phyloP scores from a whole-genome alignment of 495 filamentous ascomycete genomes.

The Elaphomyces granulatus region DNA sequence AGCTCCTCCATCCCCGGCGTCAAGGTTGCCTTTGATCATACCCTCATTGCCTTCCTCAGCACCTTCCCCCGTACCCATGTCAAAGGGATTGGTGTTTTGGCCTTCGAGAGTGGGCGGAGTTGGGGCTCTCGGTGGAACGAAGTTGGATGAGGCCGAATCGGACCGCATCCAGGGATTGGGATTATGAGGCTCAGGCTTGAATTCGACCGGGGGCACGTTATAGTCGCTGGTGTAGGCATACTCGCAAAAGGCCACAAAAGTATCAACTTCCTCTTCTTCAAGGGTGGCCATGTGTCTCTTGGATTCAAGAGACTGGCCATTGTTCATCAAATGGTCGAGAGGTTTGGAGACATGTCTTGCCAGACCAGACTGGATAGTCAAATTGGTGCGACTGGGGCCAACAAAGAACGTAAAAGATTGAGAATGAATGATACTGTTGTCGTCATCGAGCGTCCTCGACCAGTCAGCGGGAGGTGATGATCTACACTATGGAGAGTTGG shows the following conservation, averaged over 20 bases:
- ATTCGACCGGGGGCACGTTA: slow-evolving; percentile 14
- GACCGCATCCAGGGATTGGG: slow-evolving; percentile 13
- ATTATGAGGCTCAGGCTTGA: slow-evolving; percentile 1
- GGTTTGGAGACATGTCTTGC: slow-evolving; percentile 34
- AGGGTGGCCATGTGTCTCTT: slow-evolving; percentile 28
- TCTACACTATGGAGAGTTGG: too few species aligned
- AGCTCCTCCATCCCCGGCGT: background rate
- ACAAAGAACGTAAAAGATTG: slow-evolving; percentile 37
- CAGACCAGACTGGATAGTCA: slow-evolving; percentile 34
- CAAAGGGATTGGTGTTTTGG: slow-evolving; percentile 10
- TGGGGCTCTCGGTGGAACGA: slow-evolving; percentile 15
- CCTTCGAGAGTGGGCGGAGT: slow-evolving; percentile 15
- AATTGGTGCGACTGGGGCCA: slow-evolving; percentile 28
- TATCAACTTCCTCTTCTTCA: slow-evolving; percentile 34
- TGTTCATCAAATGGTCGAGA: slow-evolving; percentile 33
- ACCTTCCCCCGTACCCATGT: background rate
- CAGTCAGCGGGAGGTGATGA: too few species aligned
- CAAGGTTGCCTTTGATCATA: slow-evolving; percentile 8
- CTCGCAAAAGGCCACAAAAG: slow-evolving; percentile 34
- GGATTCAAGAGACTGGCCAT: slow-evolving; percentile 31
- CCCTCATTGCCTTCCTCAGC: slow-evolving; percentile 4
- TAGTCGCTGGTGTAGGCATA: slow-evolving; percentile 39
- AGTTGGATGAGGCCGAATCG: slow-evolving; percentile 14
- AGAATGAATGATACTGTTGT: slow-evolving; percentile 29
- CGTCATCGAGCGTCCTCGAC: too few species aligned